phyloP scores from a whole-genome alignment of 1,284 basidiomycete species.

The Mycena sp. region DNA sequence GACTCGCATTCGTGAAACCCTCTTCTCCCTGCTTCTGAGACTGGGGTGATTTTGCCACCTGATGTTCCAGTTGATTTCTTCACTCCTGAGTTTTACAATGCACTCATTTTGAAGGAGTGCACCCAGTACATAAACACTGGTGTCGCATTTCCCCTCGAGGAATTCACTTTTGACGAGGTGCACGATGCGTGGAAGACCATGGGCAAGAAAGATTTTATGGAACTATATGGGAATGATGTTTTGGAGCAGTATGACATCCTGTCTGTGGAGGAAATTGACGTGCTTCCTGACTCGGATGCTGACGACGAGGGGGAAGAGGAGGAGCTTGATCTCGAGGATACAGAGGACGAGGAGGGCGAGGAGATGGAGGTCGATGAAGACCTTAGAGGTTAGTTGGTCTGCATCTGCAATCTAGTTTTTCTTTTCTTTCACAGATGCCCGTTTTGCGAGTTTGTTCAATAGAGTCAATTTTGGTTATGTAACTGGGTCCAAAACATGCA shows the following conservation, averaged over 20 bases:
- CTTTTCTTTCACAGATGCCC: neutral
- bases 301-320: conserved; percentile 14
- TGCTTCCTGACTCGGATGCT: neutral
- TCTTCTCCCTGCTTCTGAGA: neutral
- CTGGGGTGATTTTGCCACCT: neutral
- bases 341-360: neutral
- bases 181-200: neutral
- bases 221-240: too few relatives aligned
- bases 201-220: too few relatives aligned
- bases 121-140: too few relatives aligned
- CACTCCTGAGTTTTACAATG: neutral
- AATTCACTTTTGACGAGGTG: neutral
- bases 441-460: conserved; percentile 5
- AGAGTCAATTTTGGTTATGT: too few relatives aligned
- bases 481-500: too few relatives aligned
- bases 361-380: conserved; percentile 9
- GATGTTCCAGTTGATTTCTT: neutral
- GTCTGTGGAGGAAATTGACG: neutral
- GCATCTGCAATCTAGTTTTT: neutral
- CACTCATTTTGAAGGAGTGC: neutral
- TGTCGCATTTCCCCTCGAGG: neutral
- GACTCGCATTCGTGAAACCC: neutral
- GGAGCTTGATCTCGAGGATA: conserved; percentile 5
- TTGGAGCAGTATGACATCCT: neutral
- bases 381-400: neutral